Evolutionary conservation across 2,329 filamentous ascomycete species (phyloP).

Genomic region (Emergomyces pasteurianus): DNA sequence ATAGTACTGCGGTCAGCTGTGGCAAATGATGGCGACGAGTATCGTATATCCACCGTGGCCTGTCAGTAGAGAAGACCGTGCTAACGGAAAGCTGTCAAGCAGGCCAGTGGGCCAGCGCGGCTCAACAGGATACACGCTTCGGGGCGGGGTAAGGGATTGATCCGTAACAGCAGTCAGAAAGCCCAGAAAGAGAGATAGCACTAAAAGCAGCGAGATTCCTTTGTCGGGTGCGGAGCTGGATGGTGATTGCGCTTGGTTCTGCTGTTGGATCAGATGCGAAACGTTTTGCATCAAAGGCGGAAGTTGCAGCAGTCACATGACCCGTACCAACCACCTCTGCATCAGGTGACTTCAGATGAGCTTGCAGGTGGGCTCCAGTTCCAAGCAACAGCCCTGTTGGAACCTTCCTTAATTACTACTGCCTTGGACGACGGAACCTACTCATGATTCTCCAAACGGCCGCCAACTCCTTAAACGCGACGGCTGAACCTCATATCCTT

Average conservation of each 20-base stretch:
- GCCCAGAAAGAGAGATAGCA: background rate
- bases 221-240: background rate
- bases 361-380: too few relatives aligned
- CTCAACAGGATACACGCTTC: background rate
- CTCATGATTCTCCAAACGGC: too few relatives aligned
- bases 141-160: background rate
- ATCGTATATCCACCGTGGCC: background rate
- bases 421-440: too few relatives aligned
- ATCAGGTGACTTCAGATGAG: background rate
- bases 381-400: too few relatives aligned
- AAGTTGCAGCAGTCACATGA: conserved; percentile 3
- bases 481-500: too few relatives aligned
- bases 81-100: background rate
- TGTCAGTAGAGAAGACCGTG: background rate
- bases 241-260: conserved; percentile 4
- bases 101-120: background rate
- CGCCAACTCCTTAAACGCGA: too few relatives aligned
- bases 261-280: conserved; percentile 10
- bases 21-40: background rate
- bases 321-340: conserved; percentile 5
- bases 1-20: background rate
- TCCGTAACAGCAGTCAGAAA: background rate
- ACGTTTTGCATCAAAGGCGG: conserved; percentile 32
- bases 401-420: too few relatives aligned
- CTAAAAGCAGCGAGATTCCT: background rate